Percentiles rank a stretch among this genome's conserved stretches.
These are phyloP conservation scores for Anastatica hierochuntica DNA, from an alignment of 345 rosid genomes.

Conservation along the genomic window DNA sequence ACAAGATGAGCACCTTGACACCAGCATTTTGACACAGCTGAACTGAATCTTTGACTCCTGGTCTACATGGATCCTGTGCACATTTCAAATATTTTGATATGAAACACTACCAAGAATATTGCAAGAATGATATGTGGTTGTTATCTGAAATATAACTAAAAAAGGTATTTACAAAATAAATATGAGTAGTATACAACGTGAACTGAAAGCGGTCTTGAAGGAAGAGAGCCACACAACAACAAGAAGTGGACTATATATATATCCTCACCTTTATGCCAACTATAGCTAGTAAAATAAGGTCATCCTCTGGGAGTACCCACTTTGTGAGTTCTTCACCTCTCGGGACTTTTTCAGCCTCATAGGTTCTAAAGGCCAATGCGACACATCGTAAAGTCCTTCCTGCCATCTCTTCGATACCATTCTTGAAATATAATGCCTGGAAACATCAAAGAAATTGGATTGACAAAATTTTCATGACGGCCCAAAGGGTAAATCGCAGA, in stretches of 20 bases:
- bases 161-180: neutral
- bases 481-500: neutral
- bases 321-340: slow-evolving; percentile 42
- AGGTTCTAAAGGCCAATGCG: slow-evolving; percentile 69
- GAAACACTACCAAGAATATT: slow-evolving; percentile 1
- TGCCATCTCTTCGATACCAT: slow-evolving; percentile 80
- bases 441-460: slow-evolving; percentile 3
- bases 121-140: neutral
- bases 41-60: slow-evolving; percentile 68
- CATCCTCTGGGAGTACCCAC: slow-evolving; percentile 85
- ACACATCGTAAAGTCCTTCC: slow-evolving; percentile 78
- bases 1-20: slow-evolving; percentile 52
- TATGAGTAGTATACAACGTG: neutral
- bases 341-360: slow-evolving; percentile 60
- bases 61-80: slow-evolving; percentile 91
- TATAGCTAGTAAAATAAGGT: slow-evolving; percentile 77
- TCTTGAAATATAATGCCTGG: slow-evolving; percentile 44
- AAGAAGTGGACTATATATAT: too few relatives aligned
- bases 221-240: neutral
- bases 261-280: slow-evolving; percentile 79
- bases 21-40: slow-evolving; percentile 72
- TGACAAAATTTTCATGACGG: neutral
- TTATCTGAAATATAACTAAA: neutral
- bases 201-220: neutral
- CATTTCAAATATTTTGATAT: neutral